Conservation (phyloP, 1,139 yeast species). For the Candida frijolesensis region DNA sequence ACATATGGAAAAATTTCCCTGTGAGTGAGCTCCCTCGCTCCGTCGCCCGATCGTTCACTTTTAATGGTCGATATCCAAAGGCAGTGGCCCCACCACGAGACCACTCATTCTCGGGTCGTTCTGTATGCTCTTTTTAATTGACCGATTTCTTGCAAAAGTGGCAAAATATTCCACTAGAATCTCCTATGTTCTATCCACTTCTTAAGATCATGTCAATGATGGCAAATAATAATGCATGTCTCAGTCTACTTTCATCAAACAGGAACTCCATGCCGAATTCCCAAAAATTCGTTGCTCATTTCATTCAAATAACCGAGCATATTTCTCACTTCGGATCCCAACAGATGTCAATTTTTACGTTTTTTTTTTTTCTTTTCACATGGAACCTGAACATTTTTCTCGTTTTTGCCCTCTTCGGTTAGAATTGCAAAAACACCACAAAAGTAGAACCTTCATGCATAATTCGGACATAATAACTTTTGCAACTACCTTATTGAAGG, state of each 20-base stretch:
- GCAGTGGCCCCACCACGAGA: not conserved
- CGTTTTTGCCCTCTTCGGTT: not conserved
- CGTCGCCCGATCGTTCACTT: not conserved
- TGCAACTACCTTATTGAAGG: not conserved
- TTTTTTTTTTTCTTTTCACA: conserved; percentile 1
- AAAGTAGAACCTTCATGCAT: not conserved
- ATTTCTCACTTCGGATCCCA: not conserved
- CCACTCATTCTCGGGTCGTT: not conserved
- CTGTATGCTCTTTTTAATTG: too few species aligned
- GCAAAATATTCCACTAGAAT: too few species aligned
- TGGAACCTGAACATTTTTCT: not conserved
- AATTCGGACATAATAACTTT: not conserved
- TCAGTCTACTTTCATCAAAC: not conserved
- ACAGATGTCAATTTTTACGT: not conserved
- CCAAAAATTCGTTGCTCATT: not conserved
- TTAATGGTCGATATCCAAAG: not conserved
- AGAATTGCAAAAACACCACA: not conserved
- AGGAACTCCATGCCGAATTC: not conserved
- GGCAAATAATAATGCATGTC: not conserved
- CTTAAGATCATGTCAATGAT: not conserved
- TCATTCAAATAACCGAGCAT: conserved; percentile 1
- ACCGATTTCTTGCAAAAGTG: too few species aligned
- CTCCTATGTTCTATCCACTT: not conserved
- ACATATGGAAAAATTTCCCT: not conserved
- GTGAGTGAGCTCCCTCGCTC: not conserved